phyloP scores from a whole-genome alignment of 257 asterid genomes.

The Solanum bulbocastanum region DNA sequence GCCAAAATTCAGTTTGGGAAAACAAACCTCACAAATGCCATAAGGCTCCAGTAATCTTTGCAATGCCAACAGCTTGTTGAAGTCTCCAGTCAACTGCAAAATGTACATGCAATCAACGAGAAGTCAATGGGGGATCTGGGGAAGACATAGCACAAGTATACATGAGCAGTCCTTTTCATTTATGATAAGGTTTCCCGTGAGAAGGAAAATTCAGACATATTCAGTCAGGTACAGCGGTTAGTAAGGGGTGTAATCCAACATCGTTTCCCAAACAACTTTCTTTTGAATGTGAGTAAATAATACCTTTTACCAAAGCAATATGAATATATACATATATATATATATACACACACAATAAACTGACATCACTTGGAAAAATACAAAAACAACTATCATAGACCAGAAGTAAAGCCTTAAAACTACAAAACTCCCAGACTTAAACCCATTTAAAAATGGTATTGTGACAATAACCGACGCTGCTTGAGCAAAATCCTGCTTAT shows the following conservation, averaged over 20 bases:
- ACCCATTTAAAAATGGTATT: background rate
- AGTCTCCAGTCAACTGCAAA: slow-evolving; percentile 74
- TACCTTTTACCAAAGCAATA: background rate
- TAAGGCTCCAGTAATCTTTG: slow-evolving; percentile 68
- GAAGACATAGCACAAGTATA: background rate
- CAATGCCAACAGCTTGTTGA: slow-evolving; percentile 73
- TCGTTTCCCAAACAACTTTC: background rate
- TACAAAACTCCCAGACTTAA: background rate
- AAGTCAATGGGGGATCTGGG: background rate
- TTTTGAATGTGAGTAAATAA: background rate
- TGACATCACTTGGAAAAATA: background rate
- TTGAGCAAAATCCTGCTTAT: background rate
- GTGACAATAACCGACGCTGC: background rate
- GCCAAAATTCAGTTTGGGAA: background rate
- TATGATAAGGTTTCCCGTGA: background rate
- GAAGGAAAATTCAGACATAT: background rate
- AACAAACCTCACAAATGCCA: slow-evolving; percentile 88
- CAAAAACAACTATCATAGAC: background rate
- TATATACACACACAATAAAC: background rate
- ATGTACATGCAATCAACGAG: background rate
- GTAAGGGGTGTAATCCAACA: background rate
- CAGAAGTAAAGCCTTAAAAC: background rate
- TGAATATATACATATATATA: background rate
- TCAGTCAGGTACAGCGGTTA: background rate
- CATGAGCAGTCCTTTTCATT: background rate